Evolutionary conservation across 169 alveolate genomes (phyloP).

Genomic region (Plasmodium inui): DNA sequence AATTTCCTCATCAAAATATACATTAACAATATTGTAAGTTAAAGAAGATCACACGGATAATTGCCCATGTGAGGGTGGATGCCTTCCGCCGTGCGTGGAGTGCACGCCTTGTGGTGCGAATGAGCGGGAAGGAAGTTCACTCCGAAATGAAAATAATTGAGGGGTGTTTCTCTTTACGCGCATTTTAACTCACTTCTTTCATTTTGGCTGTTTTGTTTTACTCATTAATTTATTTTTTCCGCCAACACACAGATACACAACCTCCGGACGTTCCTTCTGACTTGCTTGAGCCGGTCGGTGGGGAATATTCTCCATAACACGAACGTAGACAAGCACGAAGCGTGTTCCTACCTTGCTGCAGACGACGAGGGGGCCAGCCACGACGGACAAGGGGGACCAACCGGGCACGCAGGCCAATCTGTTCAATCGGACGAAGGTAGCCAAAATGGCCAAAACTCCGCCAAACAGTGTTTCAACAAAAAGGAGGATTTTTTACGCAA

Average conservation of each 20-base stretch:
- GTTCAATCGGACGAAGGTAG: neutral
- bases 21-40: constrained; percentile 55
- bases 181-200: neutral
- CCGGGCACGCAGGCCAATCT: neutral
- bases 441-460: neutral
- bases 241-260: constrained; percentile 38
- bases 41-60: neutral
- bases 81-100: too few species aligned
- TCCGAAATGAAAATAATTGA: neutral
- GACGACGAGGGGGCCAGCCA: neutral
- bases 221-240: neutral
- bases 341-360: neutral
- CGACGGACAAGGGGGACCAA: neutral
- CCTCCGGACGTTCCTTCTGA: constrained; percentile 43
- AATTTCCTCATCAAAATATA: constrained; percentile 64
- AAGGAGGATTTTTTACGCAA: constrained; percentile 54
- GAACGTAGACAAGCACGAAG: constrained; percentile 18
- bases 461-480: neutral
- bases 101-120: too few species aligned
- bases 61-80: constrained; percentile 7
- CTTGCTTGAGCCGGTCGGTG: constrained; percentile 46
- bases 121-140: neutral
- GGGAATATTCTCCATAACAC: constrained; percentile 67
- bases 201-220: neutral
- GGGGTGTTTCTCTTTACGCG: neutral